A percentile compares a stretch with the other conserved stretches of the same genome.
These are phyloP conservation scores for Dunaliella primolecta DNA, from an alignment of 139 green algal species.

Conservation along the genomic window DNA sequence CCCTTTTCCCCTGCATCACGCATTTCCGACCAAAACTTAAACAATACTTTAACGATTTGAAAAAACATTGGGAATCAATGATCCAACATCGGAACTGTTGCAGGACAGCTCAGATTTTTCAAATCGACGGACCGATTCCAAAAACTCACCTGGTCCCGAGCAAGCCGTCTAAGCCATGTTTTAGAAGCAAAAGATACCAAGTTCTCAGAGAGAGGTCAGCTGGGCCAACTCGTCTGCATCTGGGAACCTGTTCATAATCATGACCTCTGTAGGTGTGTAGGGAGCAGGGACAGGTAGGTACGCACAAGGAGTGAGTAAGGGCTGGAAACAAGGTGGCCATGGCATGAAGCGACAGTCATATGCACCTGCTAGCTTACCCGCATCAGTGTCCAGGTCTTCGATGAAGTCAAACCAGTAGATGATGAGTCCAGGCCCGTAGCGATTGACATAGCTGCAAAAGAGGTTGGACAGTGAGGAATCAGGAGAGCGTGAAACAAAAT, in stretches of 20 bases:
- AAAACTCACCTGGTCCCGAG: no score
- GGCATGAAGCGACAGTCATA: not conserved
- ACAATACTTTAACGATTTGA: not conserved
- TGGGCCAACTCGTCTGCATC: conserved; percentile 32
- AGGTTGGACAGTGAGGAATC: not conserved
- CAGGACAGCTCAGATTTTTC: not conserved
- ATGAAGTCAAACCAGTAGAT: conserved; percentile 92
- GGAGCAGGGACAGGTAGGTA: not conserved
- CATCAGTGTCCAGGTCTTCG: conserved; percentile 46
- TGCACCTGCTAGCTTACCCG: not conserved
- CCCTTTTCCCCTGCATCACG: not conserved
- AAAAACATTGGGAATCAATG: not conserved
- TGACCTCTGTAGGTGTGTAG: conserved; percentile 23
- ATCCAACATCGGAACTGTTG: not conserved
- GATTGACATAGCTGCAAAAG: conserved; percentile 58
- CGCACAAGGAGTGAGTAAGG: not conserved
- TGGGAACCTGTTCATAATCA: conserved; percentile 63
- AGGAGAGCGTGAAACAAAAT: not conserved
- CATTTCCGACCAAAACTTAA: not conserved
- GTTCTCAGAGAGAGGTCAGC: no score
- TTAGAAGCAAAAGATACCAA: no score
- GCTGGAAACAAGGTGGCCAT: not conserved
- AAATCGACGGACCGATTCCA: not conserved
- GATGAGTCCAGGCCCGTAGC: conserved; percentile 83
- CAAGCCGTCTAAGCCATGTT: no score